phyloP scores from a whole-genome alignment of 192 early-diverging fungal species.

The Dissophora globulifera region DNA sequence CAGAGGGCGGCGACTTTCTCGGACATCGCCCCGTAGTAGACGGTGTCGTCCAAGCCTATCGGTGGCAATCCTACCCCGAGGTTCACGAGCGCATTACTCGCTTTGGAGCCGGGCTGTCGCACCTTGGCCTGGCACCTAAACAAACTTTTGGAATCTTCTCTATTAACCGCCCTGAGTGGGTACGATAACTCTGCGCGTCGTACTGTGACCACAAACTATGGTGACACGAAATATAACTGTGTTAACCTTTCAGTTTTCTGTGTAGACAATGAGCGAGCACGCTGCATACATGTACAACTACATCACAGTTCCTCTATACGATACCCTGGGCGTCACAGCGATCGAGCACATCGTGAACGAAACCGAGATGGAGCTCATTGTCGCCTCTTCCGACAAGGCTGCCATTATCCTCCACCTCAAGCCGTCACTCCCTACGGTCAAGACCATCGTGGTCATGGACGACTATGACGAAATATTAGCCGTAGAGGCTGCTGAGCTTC shows the following conservation, averaged over 20 bases:
- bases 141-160: slow-evolving; percentile 73
- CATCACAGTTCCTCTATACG: slow-evolving; percentile 87
- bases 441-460: slow-evolving; percentile 68
- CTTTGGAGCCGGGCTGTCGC: slow-evolving; percentile 75
- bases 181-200: too few species aligned
- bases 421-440: slow-evolving; percentile 51
- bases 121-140: slow-evolving; percentile 54
- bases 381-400: slow-evolving; percentile 71
- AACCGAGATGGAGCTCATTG: slow-evolving; percentile 74
- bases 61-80: slow-evolving; percentile 74
- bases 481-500: slow-evolving; percentile 31
- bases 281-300: slow-evolving; percentile 72
- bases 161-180: slow-evolving; percentile 84
- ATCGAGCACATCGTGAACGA: slow-evolving; percentile 85
- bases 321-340: slow-evolving; percentile 80
- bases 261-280: slow-evolving; percentile 71
- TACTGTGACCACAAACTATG: background rate
- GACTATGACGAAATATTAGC: slow-evolving; percentile 46
- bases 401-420: slow-evolving; percentile 58
- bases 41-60: slow-evolving; percentile 63
- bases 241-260: too few species aligned
- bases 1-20: slow-evolving; percentile 64
- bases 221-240: background rate
- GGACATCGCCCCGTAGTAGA: slow-evolving; percentile 70
- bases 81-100: slow-evolving; percentile 63